Evolutionary conservation across 805 yeast genomes (phyloP).

Genomic region (Saturnispora zaruensis): DNA sequence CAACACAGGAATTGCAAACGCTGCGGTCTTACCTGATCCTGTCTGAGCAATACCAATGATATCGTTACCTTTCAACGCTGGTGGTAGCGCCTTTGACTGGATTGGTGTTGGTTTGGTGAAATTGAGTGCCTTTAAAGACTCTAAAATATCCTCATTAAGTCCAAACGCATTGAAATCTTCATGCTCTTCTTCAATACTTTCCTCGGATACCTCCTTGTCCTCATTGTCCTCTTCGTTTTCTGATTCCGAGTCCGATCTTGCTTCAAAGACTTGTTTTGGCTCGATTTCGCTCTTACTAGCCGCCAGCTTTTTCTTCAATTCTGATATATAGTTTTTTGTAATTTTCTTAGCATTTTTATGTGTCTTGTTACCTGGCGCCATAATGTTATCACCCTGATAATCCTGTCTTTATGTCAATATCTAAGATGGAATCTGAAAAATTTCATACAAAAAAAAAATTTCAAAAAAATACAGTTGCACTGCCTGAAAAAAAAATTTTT

Average conservation of each 20-base stretch:
- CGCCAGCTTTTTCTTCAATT: conserved; percentile 24
- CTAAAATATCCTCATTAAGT: conserved; percentile 68
- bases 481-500: not conserved
- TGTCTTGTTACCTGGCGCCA: conserved; percentile 5
- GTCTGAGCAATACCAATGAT: conserved; percentile 95
- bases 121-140: conserved; percentile 68
- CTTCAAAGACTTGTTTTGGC: conserved; percentile 26
- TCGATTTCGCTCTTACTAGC: conserved; percentile 10
- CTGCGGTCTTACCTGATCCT: conserved; percentile 98
- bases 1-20: conserved; percentile 91
- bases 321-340: conserved; percentile 20
- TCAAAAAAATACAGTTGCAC: not conserved
- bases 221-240: conserved; percentile 10
- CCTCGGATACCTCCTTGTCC: conserved; percentile 2
- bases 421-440: not conserved
- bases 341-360: conserved; percentile 12
- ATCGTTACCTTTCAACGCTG: conserved; percentile 84
- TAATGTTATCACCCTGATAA: not conserved
- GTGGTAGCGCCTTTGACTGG: conserved; percentile 85
- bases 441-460: not conserved
- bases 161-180: conserved; percentile 46
- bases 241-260: conserved; percentile 12
- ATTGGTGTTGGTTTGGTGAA: conserved; percentile 86
- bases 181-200: conserved; percentile 5
- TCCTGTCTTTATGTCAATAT: not conserved